phyloP scores from a whole-genome alignment of 306 rosid species.

The Malus sieversii region DNA sequence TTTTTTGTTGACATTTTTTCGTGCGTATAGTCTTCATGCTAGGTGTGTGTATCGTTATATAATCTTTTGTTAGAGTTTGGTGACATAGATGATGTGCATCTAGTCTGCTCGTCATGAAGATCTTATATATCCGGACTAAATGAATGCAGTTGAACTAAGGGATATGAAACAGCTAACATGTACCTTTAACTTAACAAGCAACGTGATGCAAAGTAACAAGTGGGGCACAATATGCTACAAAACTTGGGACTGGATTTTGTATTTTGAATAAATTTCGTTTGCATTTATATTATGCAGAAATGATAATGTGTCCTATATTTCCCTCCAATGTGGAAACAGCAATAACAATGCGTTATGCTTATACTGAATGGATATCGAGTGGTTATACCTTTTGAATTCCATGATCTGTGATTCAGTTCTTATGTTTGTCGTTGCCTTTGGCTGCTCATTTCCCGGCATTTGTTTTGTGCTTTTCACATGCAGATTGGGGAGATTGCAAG shows the following conservation, averaged over 20 bases:
- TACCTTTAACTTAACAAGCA: background rate
- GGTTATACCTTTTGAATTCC: background rate
- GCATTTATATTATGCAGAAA: background rate
- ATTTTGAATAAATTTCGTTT: background rate
- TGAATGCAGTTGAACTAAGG: background rate
- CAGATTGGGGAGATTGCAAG: constrained; percentile 96
- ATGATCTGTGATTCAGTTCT: background rate
- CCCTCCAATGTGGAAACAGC: background rate
- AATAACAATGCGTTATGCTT: background rate
- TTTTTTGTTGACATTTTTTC: too few species aligned
- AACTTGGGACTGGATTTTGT: background rate
- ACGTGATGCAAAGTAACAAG: background rate
- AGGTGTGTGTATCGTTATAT: background rate
- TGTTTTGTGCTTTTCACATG: constrained; percentile 1
- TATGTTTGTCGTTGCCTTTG: background rate
- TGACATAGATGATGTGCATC: background rate
- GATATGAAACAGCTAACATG: background rate
- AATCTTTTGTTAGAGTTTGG: too few species aligned
- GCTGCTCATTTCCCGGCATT: background rate
- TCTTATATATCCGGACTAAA: background rate
- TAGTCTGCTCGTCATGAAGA: background rate
- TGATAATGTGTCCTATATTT: background rate
- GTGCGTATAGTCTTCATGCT: too few species aligned
- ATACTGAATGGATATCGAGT: background rate
- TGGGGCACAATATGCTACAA: background rate